phyloP scores from a whole-genome alignment of 163 green algal genomes.

The Volvox carteri region DNA sequence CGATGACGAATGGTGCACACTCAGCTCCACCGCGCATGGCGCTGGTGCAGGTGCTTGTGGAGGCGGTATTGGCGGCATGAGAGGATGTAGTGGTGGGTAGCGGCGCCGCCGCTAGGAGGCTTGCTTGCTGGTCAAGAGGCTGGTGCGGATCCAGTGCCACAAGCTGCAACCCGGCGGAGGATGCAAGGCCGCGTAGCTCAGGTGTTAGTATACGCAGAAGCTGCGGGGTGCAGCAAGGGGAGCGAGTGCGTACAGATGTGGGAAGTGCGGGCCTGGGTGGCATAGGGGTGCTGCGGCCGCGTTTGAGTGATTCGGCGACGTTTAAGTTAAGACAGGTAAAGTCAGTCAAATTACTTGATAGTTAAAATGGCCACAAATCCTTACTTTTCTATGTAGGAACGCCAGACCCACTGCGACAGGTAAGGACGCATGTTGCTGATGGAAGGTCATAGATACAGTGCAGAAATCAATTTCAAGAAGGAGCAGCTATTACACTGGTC shows the following conservation, averaged over 20 bases:
- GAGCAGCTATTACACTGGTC: too few relatives aligned
- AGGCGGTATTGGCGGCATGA: too few relatives aligned
- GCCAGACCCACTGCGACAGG: neutral
- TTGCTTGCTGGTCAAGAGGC: neutral
- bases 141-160: neutral
- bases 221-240: neutral
- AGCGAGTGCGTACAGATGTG: too few relatives aligned
- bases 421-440: neutral
- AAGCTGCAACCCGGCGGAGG: neutral
- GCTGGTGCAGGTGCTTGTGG: neutral
- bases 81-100: too few relatives aligned
- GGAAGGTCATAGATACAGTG: neutral
- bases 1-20: neutral
- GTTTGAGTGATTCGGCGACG: too few relatives aligned
- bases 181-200: neutral
- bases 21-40: neutral
- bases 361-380: too few relatives aligned
- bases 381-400: constrained; percentile 36
- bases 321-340: too few relatives aligned
- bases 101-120: neutral
- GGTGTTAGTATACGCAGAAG: constrained; percentile 4
- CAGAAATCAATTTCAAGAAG: too few relatives aligned
- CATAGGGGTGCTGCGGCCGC: too few relatives aligned
- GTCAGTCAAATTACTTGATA: too few relatives aligned
- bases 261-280: too few relatives aligned